phyloP scores from a whole-genome alignment of 345 rosid genomes.

The Microthlaspi erraticum region DNA sequence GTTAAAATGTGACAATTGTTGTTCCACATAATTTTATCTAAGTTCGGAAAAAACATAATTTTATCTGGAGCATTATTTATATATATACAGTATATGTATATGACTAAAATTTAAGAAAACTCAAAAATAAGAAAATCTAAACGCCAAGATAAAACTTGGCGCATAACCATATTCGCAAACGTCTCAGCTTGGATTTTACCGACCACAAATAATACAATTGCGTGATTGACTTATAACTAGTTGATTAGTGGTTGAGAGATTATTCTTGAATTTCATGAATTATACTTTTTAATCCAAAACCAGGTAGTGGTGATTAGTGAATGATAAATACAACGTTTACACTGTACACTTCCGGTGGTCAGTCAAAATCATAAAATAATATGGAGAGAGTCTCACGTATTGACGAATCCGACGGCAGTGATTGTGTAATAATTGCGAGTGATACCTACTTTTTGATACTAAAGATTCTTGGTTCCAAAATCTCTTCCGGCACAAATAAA shows the following conservation, averaged over 20 bases:
- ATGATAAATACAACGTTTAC: neutral
- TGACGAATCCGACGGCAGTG: constrained; percentile 38
- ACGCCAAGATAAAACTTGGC: neutral
- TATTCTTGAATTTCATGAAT: neutral
- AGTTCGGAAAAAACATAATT: too few species aligned
- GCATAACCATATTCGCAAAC: neutral
- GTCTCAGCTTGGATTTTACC: neutral
- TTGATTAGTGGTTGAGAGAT: constrained; percentile 21
- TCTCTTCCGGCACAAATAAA: neutral
- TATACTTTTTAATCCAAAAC: neutral
- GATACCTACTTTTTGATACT: constrained; percentile 31
- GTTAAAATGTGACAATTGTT: neutral
- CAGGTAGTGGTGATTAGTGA: neutral
- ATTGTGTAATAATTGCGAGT: constrained; percentile 35
- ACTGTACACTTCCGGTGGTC: too few species aligned
- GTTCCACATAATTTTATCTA: too few species aligned
- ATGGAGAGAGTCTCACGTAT: constrained; percentile 6
- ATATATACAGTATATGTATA: too few species aligned
- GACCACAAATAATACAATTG: neutral
- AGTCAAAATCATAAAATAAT: constrained; percentile 13
- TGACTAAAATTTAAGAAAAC: neutral
- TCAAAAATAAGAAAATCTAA: neutral
- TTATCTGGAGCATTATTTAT: too few species aligned
- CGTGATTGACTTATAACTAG: neutral
- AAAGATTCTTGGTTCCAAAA: constrained; percentile 28